Percentiles rank a stretch among this genome's conserved stretches.
These are phyloP conservation scores for Yamadazyma sp. DNA, from an alignment of 1,139 yeast genomes.

Conservation along the genomic window DNA sequence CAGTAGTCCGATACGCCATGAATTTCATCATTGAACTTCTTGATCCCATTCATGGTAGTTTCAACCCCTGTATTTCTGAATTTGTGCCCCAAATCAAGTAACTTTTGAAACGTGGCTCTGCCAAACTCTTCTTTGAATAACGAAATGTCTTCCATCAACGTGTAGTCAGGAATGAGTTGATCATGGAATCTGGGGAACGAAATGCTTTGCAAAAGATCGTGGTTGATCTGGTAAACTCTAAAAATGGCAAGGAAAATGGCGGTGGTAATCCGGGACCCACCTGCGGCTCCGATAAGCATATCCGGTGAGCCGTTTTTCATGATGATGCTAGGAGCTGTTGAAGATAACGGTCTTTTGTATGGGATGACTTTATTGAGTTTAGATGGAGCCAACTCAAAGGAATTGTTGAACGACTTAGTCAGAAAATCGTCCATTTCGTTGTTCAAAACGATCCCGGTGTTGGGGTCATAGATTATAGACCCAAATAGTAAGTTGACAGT, in stretches of 20 bases:
- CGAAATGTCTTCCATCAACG: slow-evolving; percentile 56
- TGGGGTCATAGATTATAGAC: slow-evolving; percentile 73
- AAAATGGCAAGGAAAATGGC: slow-evolving; percentile 79
- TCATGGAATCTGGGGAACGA: slow-evolving; percentile 86
- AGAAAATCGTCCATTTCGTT: slow-evolving; percentile 97
- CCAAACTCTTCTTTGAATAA: slow-evolving; percentile 29
- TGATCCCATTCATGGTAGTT: slow-evolving; percentile 47
- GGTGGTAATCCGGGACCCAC: slow-evolving; percentile 89
- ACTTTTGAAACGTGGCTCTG: slow-evolving; percentile 12
- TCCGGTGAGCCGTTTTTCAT: slow-evolving; percentile 54
- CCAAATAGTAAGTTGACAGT: slow-evolving; percentile 90
- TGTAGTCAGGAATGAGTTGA: slow-evolving; percentile 75
- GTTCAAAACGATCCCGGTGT: slow-evolving; percentile 81
- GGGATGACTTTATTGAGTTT: slow-evolving; percentile 75
- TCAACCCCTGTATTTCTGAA: slow-evolving; percentile 36
- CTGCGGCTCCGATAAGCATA: slow-evolving; percentile 86
- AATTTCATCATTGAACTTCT: slow-evolving; percentile 17
- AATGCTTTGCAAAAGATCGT: slow-evolving; percentile 64
- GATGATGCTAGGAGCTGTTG: slow-evolving; percentile 76
- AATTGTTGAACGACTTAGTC: slow-evolving; percentile 66
- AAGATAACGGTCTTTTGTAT: slow-evolving; percentile 78
- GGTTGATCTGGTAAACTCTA: slow-evolving; percentile 56
- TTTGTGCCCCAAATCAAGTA: slow-evolving; percentile 27
- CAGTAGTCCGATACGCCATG: slow-evolving; percentile 48
- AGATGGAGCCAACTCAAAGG: slow-evolving; percentile 81